Percentiles rank a stretch among this genome's conserved stretches.
Evolutionary conservation across 1,284 basidiomycete genomes (phyloP).

Genomic region (Pholiota adiposa): DNA sequence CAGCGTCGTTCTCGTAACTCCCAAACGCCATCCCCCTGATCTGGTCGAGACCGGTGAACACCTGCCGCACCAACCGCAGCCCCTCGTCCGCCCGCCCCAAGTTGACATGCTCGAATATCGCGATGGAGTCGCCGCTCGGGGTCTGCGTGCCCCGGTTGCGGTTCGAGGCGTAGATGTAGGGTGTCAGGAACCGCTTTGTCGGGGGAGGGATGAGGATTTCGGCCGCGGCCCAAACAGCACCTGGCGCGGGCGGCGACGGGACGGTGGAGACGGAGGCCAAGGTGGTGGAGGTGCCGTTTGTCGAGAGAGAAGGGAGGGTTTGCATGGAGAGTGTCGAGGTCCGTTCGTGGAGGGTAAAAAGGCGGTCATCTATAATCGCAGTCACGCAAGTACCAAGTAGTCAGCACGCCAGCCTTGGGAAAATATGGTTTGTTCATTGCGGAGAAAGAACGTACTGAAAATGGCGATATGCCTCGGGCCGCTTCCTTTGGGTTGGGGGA

Average conservation of each 20-base stretch:
- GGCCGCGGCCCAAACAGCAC: conserved; percentile 54
- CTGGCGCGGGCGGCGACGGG: conserved; percentile 52
- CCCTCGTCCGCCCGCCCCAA: conserved; percentile 39
- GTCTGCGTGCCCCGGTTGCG: conserved; percentile 58
- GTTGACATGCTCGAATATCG: conserved; percentile 56
- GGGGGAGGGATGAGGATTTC: conserved; percentile 64
- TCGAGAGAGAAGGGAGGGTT: conserved; percentile 50
- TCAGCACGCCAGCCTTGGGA: not conserved
- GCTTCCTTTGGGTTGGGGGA: conserved; percentile 64
- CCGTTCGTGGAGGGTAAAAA: conserved; percentile 69
- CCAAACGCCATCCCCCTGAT: conserved; percentile 68
- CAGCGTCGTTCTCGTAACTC: no score
- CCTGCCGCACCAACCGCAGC: conserved; percentile 44
- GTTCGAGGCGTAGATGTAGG: conserved; percentile 73
- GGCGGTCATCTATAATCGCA: conserved; percentile 51
- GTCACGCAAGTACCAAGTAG: no score
- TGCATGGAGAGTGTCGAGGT: conserved; percentile 69
- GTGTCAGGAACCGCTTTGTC: conserved; percentile 47
- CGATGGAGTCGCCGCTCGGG: conserved; percentile 62
- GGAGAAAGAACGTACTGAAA: conserved; percentile 44
- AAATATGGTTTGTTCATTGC: not conserved
- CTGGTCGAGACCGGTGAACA: conserved; percentile 67
- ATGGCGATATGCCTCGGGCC: conserved; percentile 70
- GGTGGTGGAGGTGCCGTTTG: conserved; percentile 52
- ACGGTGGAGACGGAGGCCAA: conserved; percentile 59